A percentile compares a stretch with the other conserved stretches of the same genome.
Evolutionary conservation across 306 rosid genomes (phyloP).

Genomic region (Potentilla sterilis): DNA sequence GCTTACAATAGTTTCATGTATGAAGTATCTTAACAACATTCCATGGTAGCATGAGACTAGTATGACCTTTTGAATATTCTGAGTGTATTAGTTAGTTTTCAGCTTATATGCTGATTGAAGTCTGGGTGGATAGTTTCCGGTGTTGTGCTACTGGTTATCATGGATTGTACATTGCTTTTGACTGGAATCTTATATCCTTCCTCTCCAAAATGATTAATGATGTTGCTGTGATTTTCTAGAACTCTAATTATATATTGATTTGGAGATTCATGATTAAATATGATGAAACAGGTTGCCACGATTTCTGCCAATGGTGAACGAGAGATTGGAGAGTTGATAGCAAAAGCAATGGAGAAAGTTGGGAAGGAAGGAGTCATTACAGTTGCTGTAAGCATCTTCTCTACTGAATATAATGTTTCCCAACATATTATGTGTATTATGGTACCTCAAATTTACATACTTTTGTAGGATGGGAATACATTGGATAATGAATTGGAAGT

Average conservation of each 20-base stretch:
- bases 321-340: slow-evolving; percentile 88
- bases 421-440: background rate
- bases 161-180: background rate
- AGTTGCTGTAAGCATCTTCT: slow-evolving; percentile 59
- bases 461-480: slow-evolving; percentile 85
- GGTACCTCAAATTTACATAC: slow-evolving; percentile 21
- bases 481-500: slow-evolving; percentile 94
- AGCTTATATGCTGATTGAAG: background rate
- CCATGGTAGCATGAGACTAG: background rate
- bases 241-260: background rate
- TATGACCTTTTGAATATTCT: background rate
- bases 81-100: background rate
- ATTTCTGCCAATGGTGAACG: slow-evolving; percentile 94
- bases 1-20: background rate
- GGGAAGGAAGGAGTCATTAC: slow-evolving; percentile 97
- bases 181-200: background rate
- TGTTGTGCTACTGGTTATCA: background rate
- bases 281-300: slow-evolving; percentile 67
- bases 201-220: background rate
- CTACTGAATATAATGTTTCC: background rate
- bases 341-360: slow-evolving; percentile 97
- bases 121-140: background rate
- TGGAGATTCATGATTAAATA: slow-evolving; percentile 9
- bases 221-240: background rate
- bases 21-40: background rate